These are phyloP conservation scores for Cotoneaster glaucophyllus DNA, from an alignment of 306 rosid genomes.

Conservation along the genomic window DNA sequence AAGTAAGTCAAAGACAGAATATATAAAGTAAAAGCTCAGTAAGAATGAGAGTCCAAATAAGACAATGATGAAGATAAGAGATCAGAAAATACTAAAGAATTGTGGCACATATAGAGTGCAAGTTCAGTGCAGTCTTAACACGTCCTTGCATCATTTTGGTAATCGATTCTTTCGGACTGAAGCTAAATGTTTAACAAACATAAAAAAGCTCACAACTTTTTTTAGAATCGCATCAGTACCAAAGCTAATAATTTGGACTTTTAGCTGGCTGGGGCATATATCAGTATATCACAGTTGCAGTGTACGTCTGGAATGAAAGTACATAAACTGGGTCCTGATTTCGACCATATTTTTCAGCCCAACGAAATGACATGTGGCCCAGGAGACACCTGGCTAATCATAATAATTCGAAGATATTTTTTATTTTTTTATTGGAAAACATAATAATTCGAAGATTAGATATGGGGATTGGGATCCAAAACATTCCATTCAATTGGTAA, in stretches of 20 bases:
- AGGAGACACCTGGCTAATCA: not conserved
- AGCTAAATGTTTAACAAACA: no score
- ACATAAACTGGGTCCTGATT: not conserved
- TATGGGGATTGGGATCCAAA: no score
- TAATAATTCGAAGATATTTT: no score
- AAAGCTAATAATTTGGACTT: not conserved
- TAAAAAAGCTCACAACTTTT: no score
- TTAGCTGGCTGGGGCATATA: not conserved
- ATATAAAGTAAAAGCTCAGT: no score
- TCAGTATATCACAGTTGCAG: not conserved
- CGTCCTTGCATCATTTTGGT: not conserved
- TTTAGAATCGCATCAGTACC: not conserved
- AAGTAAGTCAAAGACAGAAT: rapidly evolving
- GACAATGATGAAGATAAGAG: no score
- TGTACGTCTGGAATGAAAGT: not conserved
- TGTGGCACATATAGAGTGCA: no score
- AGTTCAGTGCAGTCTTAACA: no score
- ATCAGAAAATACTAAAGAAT: no score
- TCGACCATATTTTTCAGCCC: not conserved
- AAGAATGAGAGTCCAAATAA: no score
- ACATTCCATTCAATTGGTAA: not conserved
- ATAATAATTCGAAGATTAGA: not conserved
- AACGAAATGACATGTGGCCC: not conserved
- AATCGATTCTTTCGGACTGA: no score
- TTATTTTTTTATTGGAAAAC: no score